phyloP scores from a whole-genome alignment of 2,329 filamentous ascomycete species.

The Aspergillus clavatus region DNA sequence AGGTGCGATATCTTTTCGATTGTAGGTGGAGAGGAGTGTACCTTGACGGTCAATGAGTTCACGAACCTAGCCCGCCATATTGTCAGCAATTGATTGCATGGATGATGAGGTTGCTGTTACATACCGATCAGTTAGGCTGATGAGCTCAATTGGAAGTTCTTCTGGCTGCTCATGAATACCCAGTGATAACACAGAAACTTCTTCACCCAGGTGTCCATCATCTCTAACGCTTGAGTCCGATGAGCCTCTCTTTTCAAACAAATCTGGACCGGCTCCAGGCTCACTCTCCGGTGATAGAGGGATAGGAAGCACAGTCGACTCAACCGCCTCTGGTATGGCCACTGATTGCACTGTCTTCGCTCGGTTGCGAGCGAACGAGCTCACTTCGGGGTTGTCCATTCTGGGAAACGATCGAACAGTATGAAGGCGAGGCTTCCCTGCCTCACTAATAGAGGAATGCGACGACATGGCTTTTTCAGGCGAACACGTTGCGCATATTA shows the following conservation, averaged over 20 bases:
- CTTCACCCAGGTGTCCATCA: constrained; percentile 27
- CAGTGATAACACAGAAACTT: constrained; percentile 32
- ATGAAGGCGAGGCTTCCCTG: constrained; percentile 23
- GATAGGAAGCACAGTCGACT: constrained; percentile 22
- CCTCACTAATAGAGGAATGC: constrained; percentile 20
- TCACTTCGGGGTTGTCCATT: constrained; percentile 26
- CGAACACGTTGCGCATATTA: not conserved
- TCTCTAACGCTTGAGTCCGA: constrained; percentile 28
- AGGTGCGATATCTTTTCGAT: constrained; percentile 77
- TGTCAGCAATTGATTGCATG: constrained; percentile 4
- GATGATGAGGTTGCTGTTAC: constrained; percentile 8
- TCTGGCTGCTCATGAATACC: constrained; percentile 65
- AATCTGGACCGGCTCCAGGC: constrained; percentile 29
- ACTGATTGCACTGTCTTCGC: constrained; percentile 24
- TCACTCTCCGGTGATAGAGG: constrained; percentile 19
- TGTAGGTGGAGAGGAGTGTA: constrained; percentile 75
- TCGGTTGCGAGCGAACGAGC: constrained; percentile 21
- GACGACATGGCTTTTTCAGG: constrained; percentile 23
- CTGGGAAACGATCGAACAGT: constrained; percentile 29
- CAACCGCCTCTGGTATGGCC: constrained; percentile 19
- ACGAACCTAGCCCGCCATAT: constrained; percentile 62
- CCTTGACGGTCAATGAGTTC: constrained; percentile 80
- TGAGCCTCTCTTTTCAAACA: constrained; percentile 43
- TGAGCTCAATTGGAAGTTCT: constrained; percentile 87
- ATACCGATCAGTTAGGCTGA: constrained; percentile 83